Conservation (phyloP, 345 rosid species). For the Luvunga scandens region DNA sequence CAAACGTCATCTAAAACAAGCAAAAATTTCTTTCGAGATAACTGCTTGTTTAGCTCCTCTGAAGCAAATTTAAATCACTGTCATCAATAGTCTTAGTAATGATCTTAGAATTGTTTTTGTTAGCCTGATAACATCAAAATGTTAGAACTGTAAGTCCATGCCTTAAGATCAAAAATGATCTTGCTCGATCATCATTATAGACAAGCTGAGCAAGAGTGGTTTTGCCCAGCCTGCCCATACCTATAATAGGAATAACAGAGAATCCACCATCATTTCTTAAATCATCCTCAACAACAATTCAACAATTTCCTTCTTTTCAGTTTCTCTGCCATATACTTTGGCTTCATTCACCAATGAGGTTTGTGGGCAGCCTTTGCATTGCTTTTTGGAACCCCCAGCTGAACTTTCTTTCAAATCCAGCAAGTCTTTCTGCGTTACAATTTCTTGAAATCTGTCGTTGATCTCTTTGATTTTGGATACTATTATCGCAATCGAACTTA, state of each 20-base stretch:
- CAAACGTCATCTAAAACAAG: conserved; percentile 27
- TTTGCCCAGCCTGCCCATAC: conserved; percentile 25
- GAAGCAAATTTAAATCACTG: background rate
- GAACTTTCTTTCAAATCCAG: background rate
- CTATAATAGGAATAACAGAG: conserved; percentile 17
- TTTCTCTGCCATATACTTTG: conserved; percentile 20
- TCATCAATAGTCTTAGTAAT: background rate
- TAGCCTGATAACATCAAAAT: conserved; percentile 3
- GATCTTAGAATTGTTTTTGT: background rate
- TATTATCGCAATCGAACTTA: background rate
- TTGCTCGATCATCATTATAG: conserved; percentile 8
- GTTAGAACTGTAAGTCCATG: conserved; percentile 14
- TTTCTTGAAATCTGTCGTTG: background rate
- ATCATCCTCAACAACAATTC: background rate
- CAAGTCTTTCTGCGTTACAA: background rate
- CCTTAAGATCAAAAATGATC: conserved; percentile 8
- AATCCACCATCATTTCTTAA: background rate
- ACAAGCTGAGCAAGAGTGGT: conserved; percentile 24
- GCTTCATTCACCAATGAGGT: conserved; percentile 16
- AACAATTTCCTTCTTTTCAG: conserved; percentile 8
- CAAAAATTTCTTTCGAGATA: conserved; percentile 14
- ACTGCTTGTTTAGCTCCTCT: background rate
- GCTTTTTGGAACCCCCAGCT: background rate
- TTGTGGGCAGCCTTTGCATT: background rate
- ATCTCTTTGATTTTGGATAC: background rate